A percentile compares a stretch with the other conserved stretches of the same genome.
phyloP scores from a whole-genome alignment of 805 yeast species.

The Peterozyma toletana region DNA sequence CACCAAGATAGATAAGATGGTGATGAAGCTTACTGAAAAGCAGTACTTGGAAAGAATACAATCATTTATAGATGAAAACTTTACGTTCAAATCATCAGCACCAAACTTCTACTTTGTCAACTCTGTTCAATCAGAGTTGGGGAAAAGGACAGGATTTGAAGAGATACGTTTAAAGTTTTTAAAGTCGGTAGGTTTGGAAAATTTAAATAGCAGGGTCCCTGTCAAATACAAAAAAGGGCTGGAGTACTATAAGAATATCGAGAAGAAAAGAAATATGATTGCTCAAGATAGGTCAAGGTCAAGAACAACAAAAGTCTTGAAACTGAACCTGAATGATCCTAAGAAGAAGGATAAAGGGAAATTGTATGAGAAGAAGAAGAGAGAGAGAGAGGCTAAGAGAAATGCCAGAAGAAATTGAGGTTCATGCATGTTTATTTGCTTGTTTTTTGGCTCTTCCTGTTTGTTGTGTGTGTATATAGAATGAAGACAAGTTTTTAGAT shows the following conservation, averaged over 20 bases:
- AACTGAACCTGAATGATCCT: too few species aligned
- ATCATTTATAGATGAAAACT: slow-evolving; percentile 27
- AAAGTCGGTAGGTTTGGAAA: slow-evolving; percentile 40
- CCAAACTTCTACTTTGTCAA: slow-evolving; percentile 44
- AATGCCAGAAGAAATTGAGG: too few species aligned
- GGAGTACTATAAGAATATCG: background rate
- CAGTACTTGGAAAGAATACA: slow-evolving; percentile 27
- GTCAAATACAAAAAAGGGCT: background rate
- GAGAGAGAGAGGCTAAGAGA: too few species aligned
- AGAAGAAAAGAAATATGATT: background rate
- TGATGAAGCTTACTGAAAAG: slow-evolving; percentile 18
- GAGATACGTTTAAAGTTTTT: slow-evolving; percentile 44
- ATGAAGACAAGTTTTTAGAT: too few species aligned
- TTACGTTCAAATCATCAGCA: slow-evolving; percentile 29
- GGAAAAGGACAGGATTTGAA: slow-evolving; percentile 43
- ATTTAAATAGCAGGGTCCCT: background rate
- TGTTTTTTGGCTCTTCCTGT: too few species aligned
- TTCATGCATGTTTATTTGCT: too few species aligned
- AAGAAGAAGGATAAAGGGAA: too few species aligned
- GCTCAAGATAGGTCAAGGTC: too few species aligned
- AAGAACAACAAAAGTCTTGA: too few species aligned
- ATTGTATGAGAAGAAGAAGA: too few species aligned
- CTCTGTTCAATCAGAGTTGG: slow-evolving; percentile 26
- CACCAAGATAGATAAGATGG: slow-evolving; percentile 66
- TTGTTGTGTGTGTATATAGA: too few species aligned